Evolutionary conservation across 1,284 basidiomycete species (phyloP).

Genomic region (Sutorius eximius): DNA sequence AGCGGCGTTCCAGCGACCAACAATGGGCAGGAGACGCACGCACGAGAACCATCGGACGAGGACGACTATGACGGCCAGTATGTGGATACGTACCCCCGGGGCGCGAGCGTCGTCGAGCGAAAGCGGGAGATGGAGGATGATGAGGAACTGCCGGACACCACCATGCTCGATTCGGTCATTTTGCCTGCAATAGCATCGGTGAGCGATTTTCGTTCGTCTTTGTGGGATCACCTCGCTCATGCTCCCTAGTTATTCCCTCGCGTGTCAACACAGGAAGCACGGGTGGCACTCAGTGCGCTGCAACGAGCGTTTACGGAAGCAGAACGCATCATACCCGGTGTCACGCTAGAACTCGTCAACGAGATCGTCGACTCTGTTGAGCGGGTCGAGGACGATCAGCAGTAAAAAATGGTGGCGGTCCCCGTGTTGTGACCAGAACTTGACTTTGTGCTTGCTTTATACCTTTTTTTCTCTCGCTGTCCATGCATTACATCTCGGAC

Average conservation of each 20-base stretch:
- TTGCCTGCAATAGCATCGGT: slow-evolving; percentile 91
- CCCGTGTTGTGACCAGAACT: background rate
- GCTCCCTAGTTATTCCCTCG: slow-evolving; percentile 76
- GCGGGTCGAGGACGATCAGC: slow-evolving; percentile 70
- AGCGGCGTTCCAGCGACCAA: slow-evolving; percentile 17
- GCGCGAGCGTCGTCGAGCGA: slow-evolving; percentile 32
- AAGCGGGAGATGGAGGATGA: slow-evolving; percentile 46
- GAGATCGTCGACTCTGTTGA: slow-evolving; percentile 92
- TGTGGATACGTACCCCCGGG: slow-evolving; percentile 21
- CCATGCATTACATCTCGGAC: slow-evolving; percentile 20
- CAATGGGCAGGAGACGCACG: slow-evolving; percentile 21
- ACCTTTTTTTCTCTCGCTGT: background rate
- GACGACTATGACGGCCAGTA: slow-evolving; percentile 65
- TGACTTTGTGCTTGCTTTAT: slow-evolving; percentile 18
- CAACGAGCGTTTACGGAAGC: slow-evolving; percentile 91
- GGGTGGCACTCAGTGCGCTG: slow-evolving; percentile 77
- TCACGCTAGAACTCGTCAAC: slow-evolving; percentile 79
- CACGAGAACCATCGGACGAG: slow-evolving; percentile 57
- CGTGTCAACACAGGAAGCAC: slow-evolving; percentile 84
- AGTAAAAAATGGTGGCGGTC: slow-evolving; percentile 12
- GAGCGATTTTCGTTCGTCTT: slow-evolving; percentile 29
- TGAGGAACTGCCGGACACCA: slow-evolving; percentile 77
- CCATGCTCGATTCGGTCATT: slow-evolving; percentile 94
- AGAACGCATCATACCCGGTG: slow-evolving; percentile 84
- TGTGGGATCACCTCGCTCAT: slow-evolving; percentile 7